Evolutionary conservation across 192 early-diverging fungal genomes (phyloP), one percentile per base, ranked within the genome.

Genomic region (Linnemannia elongata): DNA sequence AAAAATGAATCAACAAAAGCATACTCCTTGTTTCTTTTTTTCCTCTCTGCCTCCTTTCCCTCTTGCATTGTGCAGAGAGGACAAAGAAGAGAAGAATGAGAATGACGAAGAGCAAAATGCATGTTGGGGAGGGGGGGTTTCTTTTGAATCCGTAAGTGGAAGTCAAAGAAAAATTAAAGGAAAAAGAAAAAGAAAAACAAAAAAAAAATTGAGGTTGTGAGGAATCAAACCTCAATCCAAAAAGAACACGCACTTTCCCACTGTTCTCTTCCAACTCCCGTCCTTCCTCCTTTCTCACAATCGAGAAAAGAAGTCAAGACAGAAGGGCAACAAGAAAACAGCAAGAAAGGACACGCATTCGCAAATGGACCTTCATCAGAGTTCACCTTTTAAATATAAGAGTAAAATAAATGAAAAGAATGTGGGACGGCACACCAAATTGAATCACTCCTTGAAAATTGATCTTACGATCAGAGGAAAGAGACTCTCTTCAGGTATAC

Each of bases 161-260:
- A 39, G 38, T 39, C 38, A 6, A 39, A 6, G 3, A 39, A 39
- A 39, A n/a, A n/a, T n/a, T 4, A 5, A 3, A 17, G n/a, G 35
- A 47, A 52, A 47, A 78, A 8, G 69, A 54, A 36, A 70, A n/a
- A 24, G 7, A 38, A 54, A 55, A 54, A 39, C 12, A 24, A 24
- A 45, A 60, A 68, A 52, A 36, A 20, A 73, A 69, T 20, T 6
- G n/a, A 83, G 70, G 76, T 47, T 42, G 69, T 68, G 81, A 74
- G 81, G 81, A 83, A 71, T 83, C 81, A 83, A 83, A 83, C 75
- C 81, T 72, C 81, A 44, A 73, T 81, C 80, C 80, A 70, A 20
- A 24, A 30, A n/a, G n/a, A 10, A 22, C 17, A 71, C 8, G 15
- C n/a, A 27, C 24, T 9, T 10, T 9, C 10, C 54, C 55, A 57